phyloP scores from a whole-genome alignment of 768 basidiomycete species.

The Amanita muscaria region DNA sequence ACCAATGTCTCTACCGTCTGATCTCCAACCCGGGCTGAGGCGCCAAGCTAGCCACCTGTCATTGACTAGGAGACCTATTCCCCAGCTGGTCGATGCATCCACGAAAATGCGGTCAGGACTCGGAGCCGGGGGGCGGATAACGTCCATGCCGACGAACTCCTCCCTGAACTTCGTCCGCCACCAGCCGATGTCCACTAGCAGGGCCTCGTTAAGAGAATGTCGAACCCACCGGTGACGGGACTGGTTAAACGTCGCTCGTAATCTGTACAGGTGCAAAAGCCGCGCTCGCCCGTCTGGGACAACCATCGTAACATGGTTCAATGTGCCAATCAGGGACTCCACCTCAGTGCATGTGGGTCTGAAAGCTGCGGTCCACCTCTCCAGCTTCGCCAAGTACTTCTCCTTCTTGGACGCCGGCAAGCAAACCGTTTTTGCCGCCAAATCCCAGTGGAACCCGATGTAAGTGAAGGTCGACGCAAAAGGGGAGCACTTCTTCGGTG shows the following conservation, averaged over 20 bases:
- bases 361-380: too few species aligned
- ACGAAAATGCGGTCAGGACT: slow-evolving; percentile 10
- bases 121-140: neutral
- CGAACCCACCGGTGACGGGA: slow-evolving; percentile 13
- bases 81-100: slow-evolving; percentile 17
- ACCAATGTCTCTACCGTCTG: slow-evolving; percentile 14
- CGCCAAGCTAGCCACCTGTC: slow-evolving; percentile 11
- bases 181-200: slow-evolving; percentile 19
- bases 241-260: slow-evolving; percentile 16
- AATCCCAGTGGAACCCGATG: too few species aligned
- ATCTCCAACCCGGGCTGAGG: slow-evolving; percentile 3
- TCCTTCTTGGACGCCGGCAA: too few species aligned
- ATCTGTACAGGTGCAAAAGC: slow-evolving; percentile 17
- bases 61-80: slow-evolving; percentile 14
- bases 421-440: too few species aligned
- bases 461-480: too few species aligned
- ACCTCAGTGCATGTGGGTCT: too few species aligned
- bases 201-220: neutral
- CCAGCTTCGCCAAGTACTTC: too few species aligned
- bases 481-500: too few species aligned
- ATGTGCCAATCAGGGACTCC: slow-evolving; percentile 18
- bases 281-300: slow-evolving; percentile 21
- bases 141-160: slow-evolving; percentile 1
- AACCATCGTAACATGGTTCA: slow-evolving; percentile 27
- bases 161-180: slow-evolving; percentile 14